Percentiles rank a stretch among this genome's conserved stretches.
Conservation (phyloP, 2,329 filamentous ascomycete species). For the Talaromyces sp. region DNA sequence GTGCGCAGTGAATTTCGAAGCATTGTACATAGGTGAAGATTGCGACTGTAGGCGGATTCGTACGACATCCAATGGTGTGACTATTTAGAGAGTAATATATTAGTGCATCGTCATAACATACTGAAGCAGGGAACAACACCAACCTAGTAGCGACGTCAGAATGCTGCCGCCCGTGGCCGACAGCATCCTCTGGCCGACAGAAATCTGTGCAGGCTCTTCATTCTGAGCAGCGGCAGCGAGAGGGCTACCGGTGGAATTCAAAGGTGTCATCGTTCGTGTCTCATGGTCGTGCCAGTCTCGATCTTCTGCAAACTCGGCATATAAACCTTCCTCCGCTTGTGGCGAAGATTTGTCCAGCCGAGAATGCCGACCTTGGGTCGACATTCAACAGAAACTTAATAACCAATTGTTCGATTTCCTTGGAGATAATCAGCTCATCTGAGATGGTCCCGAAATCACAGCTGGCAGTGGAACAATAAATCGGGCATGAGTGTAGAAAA, state of each 20-base stretch:
- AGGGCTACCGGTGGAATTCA: conserved; percentile 23
- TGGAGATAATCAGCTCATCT: not conserved
- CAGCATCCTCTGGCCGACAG: conserved; percentile 84
- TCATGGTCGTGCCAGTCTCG: conserved; percentile 29
- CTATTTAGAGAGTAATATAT: no score
- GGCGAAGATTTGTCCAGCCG: conserved; percentile 23
- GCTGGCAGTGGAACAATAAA: not conserved
- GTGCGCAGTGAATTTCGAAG: conserved; percentile 50
- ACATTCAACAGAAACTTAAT: conserved; percentile 21
- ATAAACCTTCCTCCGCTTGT: not conserved
- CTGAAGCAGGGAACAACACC: conserved; percentile 28
- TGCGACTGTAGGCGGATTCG: conserved; percentile 92
- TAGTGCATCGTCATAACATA: no score
- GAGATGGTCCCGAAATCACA: not conserved
- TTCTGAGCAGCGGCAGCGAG: conserved; percentile 17
- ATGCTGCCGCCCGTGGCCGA: conserved; percentile 88
- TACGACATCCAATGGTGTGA: conserved; percentile 94
- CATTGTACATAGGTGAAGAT: conserved; percentile 48
- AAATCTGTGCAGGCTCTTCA: conserved; percentile 52
- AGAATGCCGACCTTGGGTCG: conserved; percentile 19
- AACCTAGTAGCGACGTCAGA: conserved; percentile 82
- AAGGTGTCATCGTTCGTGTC: conserved; percentile 29
- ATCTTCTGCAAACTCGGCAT: conserved; percentile 8
- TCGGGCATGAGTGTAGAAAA: not conserved
- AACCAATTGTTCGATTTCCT: not conserved